Conservation (phyloP, 345 rosid genomes). For the Syzygium grande region DNA sequence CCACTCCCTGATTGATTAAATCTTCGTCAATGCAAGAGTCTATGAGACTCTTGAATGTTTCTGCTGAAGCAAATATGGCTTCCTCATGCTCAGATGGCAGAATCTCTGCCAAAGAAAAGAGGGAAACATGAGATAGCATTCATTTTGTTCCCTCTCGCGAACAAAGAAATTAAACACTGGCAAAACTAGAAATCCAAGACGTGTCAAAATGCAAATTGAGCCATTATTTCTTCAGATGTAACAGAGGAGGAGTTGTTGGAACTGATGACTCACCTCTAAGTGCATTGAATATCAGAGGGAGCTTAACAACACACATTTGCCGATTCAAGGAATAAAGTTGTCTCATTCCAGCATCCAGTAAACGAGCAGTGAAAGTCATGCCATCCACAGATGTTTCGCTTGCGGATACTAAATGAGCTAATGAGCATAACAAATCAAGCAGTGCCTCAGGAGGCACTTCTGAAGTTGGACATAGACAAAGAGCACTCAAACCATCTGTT, state of each 20-base stretch:
- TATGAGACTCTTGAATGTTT: conserved; percentile 66
- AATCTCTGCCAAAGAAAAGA: conserved; percentile 50
- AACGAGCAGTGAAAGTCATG: conserved; percentile 64
- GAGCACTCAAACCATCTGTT: conserved; percentile 54
- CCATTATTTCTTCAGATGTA: neutral
- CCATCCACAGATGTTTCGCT: conserved; percentile 63
- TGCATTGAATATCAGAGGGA: conserved; percentile 60
- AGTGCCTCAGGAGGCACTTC: conserved; percentile 62
- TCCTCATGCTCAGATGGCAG: conserved; percentile 92
- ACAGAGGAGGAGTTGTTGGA: neutral
- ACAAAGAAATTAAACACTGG: neutral
- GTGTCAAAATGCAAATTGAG: neutral
- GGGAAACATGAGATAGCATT: neutral
- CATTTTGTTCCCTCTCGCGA: neutral
- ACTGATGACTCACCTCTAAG: conserved; percentile 55
- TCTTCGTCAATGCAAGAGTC: conserved; percentile 61
- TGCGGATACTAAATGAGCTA: conserved; percentile 43
- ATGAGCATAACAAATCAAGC: conserved; percentile 48
- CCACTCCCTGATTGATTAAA: conserved; percentile 70
- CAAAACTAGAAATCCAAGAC: neutral
- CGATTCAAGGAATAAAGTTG: conserved; percentile 59
- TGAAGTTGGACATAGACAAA: conserved; percentile 43
- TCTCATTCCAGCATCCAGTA: conserved; percentile 67
- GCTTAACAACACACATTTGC: conserved; percentile 58
- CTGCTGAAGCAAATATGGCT: conserved; percentile 75